Percentiles rank a stretch among this genome's conserved stretches.
Evolutionary conservation across 768 basidiomycete genomes (phyloP).

Genomic region (Cubamyces sp.): DNA sequence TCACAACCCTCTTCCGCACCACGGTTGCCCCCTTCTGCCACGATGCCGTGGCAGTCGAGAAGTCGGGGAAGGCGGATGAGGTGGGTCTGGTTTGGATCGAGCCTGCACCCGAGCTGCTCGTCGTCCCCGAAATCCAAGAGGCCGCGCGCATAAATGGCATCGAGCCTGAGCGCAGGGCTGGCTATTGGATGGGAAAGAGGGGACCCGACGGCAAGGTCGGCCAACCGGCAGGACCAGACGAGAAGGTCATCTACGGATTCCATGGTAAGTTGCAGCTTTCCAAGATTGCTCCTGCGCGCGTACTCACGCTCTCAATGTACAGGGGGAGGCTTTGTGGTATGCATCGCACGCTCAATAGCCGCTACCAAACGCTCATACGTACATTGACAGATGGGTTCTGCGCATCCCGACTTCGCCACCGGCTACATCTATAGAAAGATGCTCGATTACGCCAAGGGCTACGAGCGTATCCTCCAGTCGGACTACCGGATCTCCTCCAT

Average conservation of each 20-base stretch:
- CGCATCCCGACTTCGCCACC: conserved; percentile 14
- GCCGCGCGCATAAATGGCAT: conserved; percentile 31
- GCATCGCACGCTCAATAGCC: background rate
- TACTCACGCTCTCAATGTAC: background rate
- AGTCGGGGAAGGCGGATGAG: conserved; percentile 7
- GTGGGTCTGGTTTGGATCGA: conserved; percentile 32
- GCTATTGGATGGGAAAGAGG: conserved; percentile 33
- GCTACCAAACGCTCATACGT: background rate
- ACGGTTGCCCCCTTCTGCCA: conserved; percentile 10
- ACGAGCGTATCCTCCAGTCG: conserved; percentile 36
- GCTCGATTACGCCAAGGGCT: conserved; percentile 2
- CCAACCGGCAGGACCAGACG: conserved; percentile 31
- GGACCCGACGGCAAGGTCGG: conserved; percentile 23
- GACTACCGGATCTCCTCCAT: conserved; percentile 51
- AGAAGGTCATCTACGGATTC: conserved; percentile 40
- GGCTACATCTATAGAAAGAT: conserved; percentile 25
- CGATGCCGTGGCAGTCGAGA: conserved; percentile 16
- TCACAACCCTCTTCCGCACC: conserved; percentile 17
- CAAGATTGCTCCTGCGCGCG: no score
- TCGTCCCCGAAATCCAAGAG: conserved; percentile 34
- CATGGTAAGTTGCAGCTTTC: conserved; percentile 26
- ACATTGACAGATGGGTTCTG: conserved; percentile 12
- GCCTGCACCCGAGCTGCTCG: conserved; percentile 23
- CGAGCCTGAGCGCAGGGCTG: conserved; percentile 26
- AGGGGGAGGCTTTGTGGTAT: conserved; percentile 35